phyloP scores from a whole-genome alignment of 768 basidiomycete genomes.

The Gyrodon lividus region DNA sequence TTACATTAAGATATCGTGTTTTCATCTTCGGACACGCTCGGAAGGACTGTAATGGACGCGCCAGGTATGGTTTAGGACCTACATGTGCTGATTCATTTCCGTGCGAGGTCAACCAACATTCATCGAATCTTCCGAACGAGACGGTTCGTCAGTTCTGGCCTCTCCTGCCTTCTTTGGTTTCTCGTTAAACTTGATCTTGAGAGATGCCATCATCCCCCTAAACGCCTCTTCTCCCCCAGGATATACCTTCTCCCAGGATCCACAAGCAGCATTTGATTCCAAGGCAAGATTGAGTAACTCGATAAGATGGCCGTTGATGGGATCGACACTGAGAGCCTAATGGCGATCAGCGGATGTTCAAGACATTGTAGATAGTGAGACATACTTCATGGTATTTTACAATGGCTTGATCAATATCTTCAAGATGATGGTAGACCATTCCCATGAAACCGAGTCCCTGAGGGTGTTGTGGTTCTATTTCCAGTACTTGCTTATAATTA shows the following conservation, averaged over 20 bases:
- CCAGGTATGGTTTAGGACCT: background rate
- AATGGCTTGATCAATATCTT: slow-evolving; percentile 77
- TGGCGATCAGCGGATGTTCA: slow-evolving; percentile 1
- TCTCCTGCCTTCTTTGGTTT: slow-evolving; percentile 19
- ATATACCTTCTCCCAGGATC: slow-evolving; percentile 33
- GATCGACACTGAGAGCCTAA: slow-evolving; percentile 77
- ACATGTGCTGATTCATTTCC: background rate
- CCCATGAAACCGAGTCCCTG: slow-evolving; percentile 85
- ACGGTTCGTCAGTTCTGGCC: slow-evolving; percentile 15
- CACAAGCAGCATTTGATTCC: slow-evolving; percentile 43
- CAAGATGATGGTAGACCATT: slow-evolving; percentile 79
- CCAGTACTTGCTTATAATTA: slow-evolving; percentile 77
- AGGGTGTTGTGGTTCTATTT: slow-evolving; percentile 82
- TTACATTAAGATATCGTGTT: slow-evolving; percentile 27
- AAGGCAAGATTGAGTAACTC: slow-evolving; percentile 82
- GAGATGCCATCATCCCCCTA: slow-evolving; percentile 30
- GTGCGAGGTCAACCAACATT: slow-evolving; percentile 27
- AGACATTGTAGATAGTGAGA: background rate
- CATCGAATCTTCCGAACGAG: slow-evolving; percentile 30
- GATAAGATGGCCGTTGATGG: slow-evolving; percentile 76
- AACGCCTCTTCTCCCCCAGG: slow-evolving; percentile 36
- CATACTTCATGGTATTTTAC: slow-evolving; percentile 89
- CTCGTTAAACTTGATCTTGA: slow-evolving; percentile 30
- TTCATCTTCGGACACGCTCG: slow-evolving; percentile 3
- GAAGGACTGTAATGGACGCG: background rate